A percentile compares a stretch with the other conserved stretches of the same genome.
phyloP scores from a whole-genome alignment of 345 rosid species.

The Eucalyptus marginata region DNA sequence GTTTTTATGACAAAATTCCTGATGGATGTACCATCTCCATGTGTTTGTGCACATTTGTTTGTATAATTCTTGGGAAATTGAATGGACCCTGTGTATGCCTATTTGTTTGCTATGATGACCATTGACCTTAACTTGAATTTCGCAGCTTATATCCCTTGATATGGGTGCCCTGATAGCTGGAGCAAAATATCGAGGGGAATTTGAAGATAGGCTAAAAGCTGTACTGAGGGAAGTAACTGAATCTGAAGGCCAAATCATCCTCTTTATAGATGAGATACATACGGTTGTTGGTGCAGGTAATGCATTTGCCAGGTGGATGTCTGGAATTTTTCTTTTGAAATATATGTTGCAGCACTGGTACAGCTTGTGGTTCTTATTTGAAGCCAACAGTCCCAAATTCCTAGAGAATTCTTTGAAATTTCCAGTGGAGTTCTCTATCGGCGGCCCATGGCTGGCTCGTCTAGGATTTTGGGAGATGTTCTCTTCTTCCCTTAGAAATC shows the following conservation, averaged over 20 bases:
- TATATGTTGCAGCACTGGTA: not conserved
- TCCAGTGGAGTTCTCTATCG: not conserved
- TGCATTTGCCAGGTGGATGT: not conserved
- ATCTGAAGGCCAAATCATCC: constrained; percentile 85
- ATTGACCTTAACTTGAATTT: not conserved
- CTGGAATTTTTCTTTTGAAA: not conserved
- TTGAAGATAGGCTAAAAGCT: constrained; percentile 97
- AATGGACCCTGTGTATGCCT: not conserved
- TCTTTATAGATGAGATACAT: constrained; percentile 98
- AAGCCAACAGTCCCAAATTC: not conserved
- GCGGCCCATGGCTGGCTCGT: not conserved
- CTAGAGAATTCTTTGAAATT: not conserved
- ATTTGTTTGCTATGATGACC: not conserved
- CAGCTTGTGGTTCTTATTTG: not conserved
- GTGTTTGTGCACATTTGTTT: not conserved
- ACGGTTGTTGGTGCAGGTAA: constrained; percentile 99
- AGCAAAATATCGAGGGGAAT: constrained; percentile 96
- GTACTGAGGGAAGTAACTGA: constrained; percentile 94
- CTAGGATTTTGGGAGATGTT: not conserved
- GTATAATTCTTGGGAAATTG: not conserved
- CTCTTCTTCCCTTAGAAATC: not conserved
- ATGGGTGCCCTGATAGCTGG: constrained; percentile 99
- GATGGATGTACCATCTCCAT: not conserved
- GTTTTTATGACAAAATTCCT: not conserved
- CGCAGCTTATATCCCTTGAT: constrained; percentile 92